Base-by-base conservation (phyloP, 352 stramenopile species). In the Pythium volutum region DNA sequence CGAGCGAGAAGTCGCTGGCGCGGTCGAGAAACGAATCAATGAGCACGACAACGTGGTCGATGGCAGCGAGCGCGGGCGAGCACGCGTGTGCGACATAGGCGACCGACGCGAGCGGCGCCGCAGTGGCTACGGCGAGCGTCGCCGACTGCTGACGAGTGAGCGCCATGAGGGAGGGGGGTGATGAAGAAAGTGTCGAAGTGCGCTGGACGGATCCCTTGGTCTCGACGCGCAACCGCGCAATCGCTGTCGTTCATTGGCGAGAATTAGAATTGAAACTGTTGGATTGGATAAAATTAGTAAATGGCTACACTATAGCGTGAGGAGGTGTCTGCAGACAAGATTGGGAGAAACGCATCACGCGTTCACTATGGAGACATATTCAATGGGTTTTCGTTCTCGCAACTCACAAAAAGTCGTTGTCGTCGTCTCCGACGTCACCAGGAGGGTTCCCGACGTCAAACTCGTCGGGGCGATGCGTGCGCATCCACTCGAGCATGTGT, bases 21-120 rank as follows among this genome's bases (percentile, higher is more conserved):
- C 52, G 45, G 36, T 71, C 64, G 25, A 71, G 54, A 31, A 71
- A 71, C 29, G 53, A 26, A 48, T 71, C 64, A 20, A 71, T 61
- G 42, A 57, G 54, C 7, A 49, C 58, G 18, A 71, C 47, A 8
- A 71, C 64, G 53, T 66, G 64, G 48, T 71, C 64, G 31, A 71
- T 64, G 29, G 57, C 64, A 7, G 59, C 48, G 43, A 71, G 50
- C 46, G 59, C 51, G 8, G 57, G 58, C 42, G 62, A 58, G 22
- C 58, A 61, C 33, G 61, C 64, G 31, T 42, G 58, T 39, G 36
- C 53, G 20, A 63, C 64, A 48, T 39, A 59, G 38, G 57, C 58
- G 34, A 71, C 50, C 22, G 64, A 52, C 10, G 64, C 55, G 33
- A 71, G 58, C 11, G 64, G 64, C 25, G 64, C 39, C 2, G 63